A percentile compares a stretch with the other conserved stretches of the same genome.
Evolutionary conservation across 257 asterid species (phyloP).

Genomic region (Forsythia viridissima): DNA sequence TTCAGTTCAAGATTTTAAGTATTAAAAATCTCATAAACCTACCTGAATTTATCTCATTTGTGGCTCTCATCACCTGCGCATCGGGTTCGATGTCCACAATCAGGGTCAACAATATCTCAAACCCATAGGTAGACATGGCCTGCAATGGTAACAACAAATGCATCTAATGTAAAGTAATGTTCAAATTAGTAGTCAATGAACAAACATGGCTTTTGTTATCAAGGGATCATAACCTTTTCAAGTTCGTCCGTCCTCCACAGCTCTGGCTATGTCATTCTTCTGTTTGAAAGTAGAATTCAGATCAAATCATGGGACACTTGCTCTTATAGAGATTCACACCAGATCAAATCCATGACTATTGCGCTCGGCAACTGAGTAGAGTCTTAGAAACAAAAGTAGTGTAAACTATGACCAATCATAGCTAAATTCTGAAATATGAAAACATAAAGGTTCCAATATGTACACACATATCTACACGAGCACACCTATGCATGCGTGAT

Average conservation of each 20-base stretch:
- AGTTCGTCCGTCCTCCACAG: constrained; percentile 19
- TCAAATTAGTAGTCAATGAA: neutral
- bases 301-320: constrained; percentile 10
- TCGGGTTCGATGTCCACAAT: constrained; percentile 23
- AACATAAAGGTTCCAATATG: too few relatives aligned
- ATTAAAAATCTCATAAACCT: neutral
- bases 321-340: neutral
- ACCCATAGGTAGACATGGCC: constrained; percentile 23
- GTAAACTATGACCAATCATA: too few relatives aligned
- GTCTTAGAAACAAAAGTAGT: too few relatives aligned
- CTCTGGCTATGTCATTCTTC: constrained; percentile 20
- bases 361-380: too few relatives aligned
- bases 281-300: constrained; percentile 14
- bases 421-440: too few relatives aligned
- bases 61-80: constrained; percentile 21
- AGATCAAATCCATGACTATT: neutral
- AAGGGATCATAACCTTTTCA: constrained; percentile 11
- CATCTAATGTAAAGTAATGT: neutral
- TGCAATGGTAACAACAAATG: neutral
- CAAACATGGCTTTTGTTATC: neutral
- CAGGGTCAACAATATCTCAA: constrained; percentile 21
- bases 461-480: too few relatives aligned
- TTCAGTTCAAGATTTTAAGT: neutral
- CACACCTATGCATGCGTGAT: too few relatives aligned
- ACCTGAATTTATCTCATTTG: constrained; percentile 20